phyloP scores from a whole-genome alignment of 768 basidiomycete species.

The Hysterangium stoloniferum region DNA sequence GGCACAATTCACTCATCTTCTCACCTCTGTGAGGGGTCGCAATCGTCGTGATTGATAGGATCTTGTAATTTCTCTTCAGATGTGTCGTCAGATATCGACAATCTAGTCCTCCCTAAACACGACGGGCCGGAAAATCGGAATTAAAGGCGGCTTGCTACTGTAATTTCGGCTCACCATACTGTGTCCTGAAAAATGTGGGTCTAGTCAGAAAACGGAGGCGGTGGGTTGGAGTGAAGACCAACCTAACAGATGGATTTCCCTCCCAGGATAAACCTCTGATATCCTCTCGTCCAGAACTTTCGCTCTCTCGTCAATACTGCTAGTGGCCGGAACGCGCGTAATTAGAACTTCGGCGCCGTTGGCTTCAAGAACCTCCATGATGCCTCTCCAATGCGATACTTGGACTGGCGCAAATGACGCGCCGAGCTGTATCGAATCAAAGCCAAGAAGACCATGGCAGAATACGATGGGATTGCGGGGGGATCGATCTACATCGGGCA shows the following conservation, averaged over 20 bases:
- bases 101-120: constrained; percentile 82
- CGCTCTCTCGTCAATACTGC: constrained; percentile 81
- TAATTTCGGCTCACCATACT: constrained; percentile 20
- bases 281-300: constrained; percentile 82
- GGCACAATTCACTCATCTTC: not conserved
- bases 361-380: constrained; percentile 83
- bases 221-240: not conserved
- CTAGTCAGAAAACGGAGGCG: constrained; percentile 15
- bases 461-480: constrained; percentile 86
- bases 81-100: constrained; percentile 85
- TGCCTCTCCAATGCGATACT: constrained; percentile 95
- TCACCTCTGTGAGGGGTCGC: constrained; percentile 75
- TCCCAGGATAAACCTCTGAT: constrained; percentile 69
- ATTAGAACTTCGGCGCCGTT: constrained; percentile 88
- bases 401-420: constrained; percentile 67
- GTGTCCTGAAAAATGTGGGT: constrained; percentile 14
- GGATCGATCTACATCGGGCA: constrained; percentile 49
- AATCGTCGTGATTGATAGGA: constrained; percentile 88
- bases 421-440: constrained; percentile 77
- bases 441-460: constrained; percentile 90
- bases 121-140: not conserved
- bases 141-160: constrained; percentile 13
- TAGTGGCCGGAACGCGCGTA: constrained; percentile 89
- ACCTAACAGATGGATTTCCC: constrained; percentile 84
- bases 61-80: constrained; percentile 67